Base-by-base conservation (phyloP, 257 asterid species). In the Salvia miltiorrhiza region DNA sequence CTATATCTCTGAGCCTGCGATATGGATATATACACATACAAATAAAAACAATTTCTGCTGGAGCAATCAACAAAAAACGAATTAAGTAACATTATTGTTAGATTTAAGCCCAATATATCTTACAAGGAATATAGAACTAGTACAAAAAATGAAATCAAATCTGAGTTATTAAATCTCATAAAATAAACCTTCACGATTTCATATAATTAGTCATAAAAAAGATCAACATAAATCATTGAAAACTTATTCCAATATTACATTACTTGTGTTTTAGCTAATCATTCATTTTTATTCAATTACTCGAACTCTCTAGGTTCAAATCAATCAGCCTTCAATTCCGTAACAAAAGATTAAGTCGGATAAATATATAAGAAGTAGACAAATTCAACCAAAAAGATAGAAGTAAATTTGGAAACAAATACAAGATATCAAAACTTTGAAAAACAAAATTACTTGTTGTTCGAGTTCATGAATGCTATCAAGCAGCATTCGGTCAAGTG, bases 391-490 rank as follows among this genome's bases (percentile, higher is more conserved):
- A 24, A 52, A 57, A 58, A 16, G 7, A 67, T 32, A 11, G 49
- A 17, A 40, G 10, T 24, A n/a, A 35, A 6, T 11, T 20, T 9
- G 5, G 2, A 5, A 45, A 39, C 26, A 28, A 32, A 0, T 3
- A 37, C 53, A 66, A 52, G 61, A 52, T 21, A 50, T 62, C 41
- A 52, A 16, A 20, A 28, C 17, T 16, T 2, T 3, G 20, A n/a
- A 45, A 26, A 23, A 66, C 4, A 14, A 53, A 59, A 26, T 60
- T 82, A 82, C 87, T 64, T 73, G 45, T n/a, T 43, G 75, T 39
- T 77, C 73, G 64, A 82, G 71, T 71, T 79, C 78, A 17, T 30
- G 52, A 56, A 82, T 73, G 53, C 59, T 70, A 73, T 56, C 57
- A 33, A 70, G 55, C 77, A 70, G 60, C 76, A 76, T 14, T 48